Conservation (phyloP, 768 basidiomycete species). For the Dioszegia aurantiaca region DNA sequence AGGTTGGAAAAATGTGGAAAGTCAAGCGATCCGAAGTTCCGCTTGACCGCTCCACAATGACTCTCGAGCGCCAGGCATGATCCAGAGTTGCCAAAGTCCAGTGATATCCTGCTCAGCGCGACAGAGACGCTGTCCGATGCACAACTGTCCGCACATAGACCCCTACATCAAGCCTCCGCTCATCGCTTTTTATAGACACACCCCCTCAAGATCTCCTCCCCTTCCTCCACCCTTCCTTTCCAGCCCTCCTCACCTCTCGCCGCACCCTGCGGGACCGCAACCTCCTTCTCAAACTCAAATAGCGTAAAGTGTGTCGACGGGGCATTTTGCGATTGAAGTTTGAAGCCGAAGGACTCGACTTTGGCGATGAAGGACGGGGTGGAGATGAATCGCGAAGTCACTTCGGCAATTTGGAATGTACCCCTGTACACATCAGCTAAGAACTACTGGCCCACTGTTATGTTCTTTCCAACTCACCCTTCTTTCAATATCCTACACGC, state of each 20-base stretch:
- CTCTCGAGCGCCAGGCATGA: too few relatives aligned
- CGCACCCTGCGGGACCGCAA: constrained; percentile 38
- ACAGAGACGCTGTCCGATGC: too few relatives aligned
- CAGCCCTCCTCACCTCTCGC: constrained; percentile 43
- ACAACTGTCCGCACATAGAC: too few relatives aligned
- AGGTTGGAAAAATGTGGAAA: too few relatives aligned
- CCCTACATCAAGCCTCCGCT: too few relatives aligned
- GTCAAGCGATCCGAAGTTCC: too few relatives aligned
- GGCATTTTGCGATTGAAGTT: constrained; percentile 42
- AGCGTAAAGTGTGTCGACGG: constrained; percentile 53
- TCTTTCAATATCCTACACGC: constrained; percentile 80
- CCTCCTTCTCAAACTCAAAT: constrained; percentile 46
- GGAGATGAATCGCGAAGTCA: constrained; percentile 50
- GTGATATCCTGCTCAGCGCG: too few relatives aligned
- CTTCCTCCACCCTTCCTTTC: constrained; percentile 44
- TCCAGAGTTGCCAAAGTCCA: too few relatives aligned
- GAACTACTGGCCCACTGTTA: not conserved
- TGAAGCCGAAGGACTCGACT: constrained; percentile 51
- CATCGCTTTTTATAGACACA: constrained; percentile 52
- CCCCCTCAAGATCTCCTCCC: constrained; percentile 50
- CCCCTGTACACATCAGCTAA: constrained; percentile 30
- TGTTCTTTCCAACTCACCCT: constrained; percentile 59
- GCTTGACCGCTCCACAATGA: too few relatives aligned
- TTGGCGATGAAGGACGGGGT: constrained; percentile 45
- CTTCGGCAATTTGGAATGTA: constrained; percentile 51